phyloP scores from a whole-genome alignment of 768 basidiomycete species.

The Mycena epipterygia region DNA sequence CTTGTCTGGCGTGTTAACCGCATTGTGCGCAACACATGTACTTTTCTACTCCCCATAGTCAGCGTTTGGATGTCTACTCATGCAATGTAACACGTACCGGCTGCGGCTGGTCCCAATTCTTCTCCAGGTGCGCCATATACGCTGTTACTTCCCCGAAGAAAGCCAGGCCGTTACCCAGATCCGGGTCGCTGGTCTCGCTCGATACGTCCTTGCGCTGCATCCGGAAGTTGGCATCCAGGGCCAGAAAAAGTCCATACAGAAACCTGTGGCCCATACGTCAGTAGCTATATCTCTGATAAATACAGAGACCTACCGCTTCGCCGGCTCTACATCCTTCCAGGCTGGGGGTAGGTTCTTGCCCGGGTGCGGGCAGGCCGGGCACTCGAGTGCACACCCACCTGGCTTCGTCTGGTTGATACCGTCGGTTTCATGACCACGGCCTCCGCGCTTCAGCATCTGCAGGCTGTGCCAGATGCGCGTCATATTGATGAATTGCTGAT shows the following conservation, averaged over 20 bases:
- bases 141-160: slow-evolving; percentile 33
- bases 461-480: slow-evolving; percentile 30
- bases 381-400: slow-evolving; percentile 35
- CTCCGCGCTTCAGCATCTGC: slow-evolving; percentile 28
- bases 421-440: slow-evolving; percentile 33
- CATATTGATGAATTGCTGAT: slow-evolving; percentile 35
- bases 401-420: slow-evolving; percentile 26
- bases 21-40: too few species aligned
- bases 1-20: neutral
- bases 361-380: slow-evolving; percentile 41
- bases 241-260: slow-evolving; percentile 20
- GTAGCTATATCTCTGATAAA: neutral
- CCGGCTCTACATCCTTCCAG: slow-evolving; percentile 25
- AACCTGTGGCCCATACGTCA: neutral
- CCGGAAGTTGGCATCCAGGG: slow-evolving; percentile 36
- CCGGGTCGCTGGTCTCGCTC: slow-evolving; percentile 32
- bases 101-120: slow-evolving; percentile 1
- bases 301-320: rapidly evolving
- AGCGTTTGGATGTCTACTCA: too few species aligned
- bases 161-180: slow-evolving; percentile 32
- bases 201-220: too few species aligned
- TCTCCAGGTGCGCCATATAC: slow-evolving; percentile 21
- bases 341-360: slow-evolving; percentile 38
- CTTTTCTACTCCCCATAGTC: too few species aligned
- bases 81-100: slow-evolving; percentile 4